These are phyloP conservation scores for Dysphania ambrosioides DNA, from an alignment of 148 eudicot species.

Conservation along the genomic window DNA sequence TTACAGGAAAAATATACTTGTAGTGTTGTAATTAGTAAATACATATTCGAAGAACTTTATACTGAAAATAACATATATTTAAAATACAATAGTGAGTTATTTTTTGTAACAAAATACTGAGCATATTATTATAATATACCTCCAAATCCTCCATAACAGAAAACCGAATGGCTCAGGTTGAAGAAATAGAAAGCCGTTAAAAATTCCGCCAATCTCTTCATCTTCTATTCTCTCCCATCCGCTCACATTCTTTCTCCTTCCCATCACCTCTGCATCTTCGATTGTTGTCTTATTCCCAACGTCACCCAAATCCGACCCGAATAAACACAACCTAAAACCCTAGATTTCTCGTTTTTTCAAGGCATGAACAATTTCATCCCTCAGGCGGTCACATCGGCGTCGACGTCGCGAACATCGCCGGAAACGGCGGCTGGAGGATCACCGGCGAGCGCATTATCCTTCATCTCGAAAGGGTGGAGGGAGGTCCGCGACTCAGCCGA, in stretches of 20 bases:
- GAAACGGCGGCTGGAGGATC: slow-evolving; percentile 29
- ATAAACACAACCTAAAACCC: neutral
- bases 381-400: neutral
- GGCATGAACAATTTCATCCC: slow-evolving; percentile 31
- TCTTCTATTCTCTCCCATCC: neutral
- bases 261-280: slow-evolving; percentile 7
- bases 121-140: neutral
- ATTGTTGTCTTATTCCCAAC: slow-evolving; percentile 1
- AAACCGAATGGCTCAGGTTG: neutral
- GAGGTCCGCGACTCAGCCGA: slow-evolving; percentile 76
- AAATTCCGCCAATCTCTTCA: slow-evolving; percentile 9
- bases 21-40: too few species aligned
- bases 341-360: neutral
- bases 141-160: too few species aligned
- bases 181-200: slow-evolving; percentile 3
- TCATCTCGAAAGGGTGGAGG: slow-evolving; percentile 77
- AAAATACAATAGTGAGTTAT: too few species aligned
- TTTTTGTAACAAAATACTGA: too few species aligned
- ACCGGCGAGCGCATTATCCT: slow-evolving; percentile 64
- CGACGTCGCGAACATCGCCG: slow-evolving; percentile 28
- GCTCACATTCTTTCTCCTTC: neutral
- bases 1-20: too few species aligned
- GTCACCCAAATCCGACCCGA: neutral
- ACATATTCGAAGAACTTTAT: too few species aligned
- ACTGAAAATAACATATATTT: too few species aligned